These are phyloP conservation scores for Chamaecrista fasciculata DNA, from an alignment of 306 rosid genomes.

Conservation along the genomic window DNA sequence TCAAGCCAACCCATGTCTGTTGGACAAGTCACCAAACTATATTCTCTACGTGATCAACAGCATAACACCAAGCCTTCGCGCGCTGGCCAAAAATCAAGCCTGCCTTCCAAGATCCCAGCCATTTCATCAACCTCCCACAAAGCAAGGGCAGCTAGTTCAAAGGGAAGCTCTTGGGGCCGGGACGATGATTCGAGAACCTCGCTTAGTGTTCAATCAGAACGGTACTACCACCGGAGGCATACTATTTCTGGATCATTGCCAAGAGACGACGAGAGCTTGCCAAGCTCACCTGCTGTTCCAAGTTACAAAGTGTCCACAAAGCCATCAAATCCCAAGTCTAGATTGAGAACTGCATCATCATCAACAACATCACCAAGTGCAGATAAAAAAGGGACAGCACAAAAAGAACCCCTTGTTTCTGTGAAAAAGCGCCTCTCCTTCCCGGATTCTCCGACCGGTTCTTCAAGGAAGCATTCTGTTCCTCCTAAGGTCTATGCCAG, in stretches of 20 bases:
- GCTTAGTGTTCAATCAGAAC: conserved; percentile 46
- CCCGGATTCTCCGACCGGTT: conserved; percentile 42
- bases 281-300: conserved; percentile 46
- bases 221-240: conserved; percentile 52
- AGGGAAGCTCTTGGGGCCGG: conserved; percentile 31
- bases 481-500: too few relatives aligned
- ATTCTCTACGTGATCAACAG: conserved; percentile 31
- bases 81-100: conserved; percentile 35
- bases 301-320: conserved; percentile 45
- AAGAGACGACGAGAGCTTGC: conserved; percentile 51
- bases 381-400: conserved; percentile 43
- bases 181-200: conserved; percentile 51
- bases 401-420: conserved; percentile 40
- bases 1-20: conserved; percentile 36
- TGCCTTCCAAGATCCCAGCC: conserved; percentile 40
- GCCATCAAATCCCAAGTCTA: conserved; percentile 55
- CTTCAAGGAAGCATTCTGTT: conserved; percentile 60
- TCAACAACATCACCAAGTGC: too few relatives aligned
- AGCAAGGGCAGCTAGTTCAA: conserved; percentile 28
- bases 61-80: conserved; percentile 42
- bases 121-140: conserved; percentile 33
- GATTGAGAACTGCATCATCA: conserved; percentile 37
- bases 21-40: conserved; percentile 48
- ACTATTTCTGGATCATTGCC: conserved; percentile 51
- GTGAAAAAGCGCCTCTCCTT: conserved; percentile 67